These are phyloP conservation scores for Penicillium lividum DNA, from an alignment of 495 filamentous ascomycete species.

Conservation along the genomic window DNA sequence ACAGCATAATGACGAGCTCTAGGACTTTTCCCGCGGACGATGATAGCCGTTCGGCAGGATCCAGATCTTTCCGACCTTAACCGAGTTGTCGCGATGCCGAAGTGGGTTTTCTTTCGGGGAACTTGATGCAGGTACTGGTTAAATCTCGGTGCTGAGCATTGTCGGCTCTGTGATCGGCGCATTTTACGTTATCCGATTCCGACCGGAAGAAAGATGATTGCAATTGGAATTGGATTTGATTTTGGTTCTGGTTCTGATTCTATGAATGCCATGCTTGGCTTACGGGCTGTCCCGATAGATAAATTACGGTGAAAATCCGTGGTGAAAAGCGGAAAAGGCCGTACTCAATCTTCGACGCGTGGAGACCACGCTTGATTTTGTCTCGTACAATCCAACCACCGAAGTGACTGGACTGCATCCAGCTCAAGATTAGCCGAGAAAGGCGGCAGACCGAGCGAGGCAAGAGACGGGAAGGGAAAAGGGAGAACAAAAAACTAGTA, in stretches of 20 bases:
- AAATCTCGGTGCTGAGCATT: neutral
- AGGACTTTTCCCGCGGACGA: slow-evolving; percentile 24
- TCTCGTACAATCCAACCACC: slow-evolving; percentile 45
- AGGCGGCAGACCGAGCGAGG: slow-evolving; percentile 55
- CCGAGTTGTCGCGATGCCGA: slow-evolving; percentile 20
- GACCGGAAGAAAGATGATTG: neutral
- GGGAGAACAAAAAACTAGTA: neutral
- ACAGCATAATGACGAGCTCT: neutral
- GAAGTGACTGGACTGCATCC: slow-evolving; percentile 44
- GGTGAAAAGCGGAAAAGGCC: slow-evolving; percentile 40
- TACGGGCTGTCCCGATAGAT: slow-evolving; percentile 47
- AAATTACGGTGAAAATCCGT: slow-evolving; percentile 54
- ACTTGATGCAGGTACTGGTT: neutral
- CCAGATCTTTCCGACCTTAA: slow-evolving; percentile 35
- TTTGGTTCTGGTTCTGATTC: neutral
- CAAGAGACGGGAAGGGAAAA: slow-evolving; percentile 43
- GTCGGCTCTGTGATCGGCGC: neutral
- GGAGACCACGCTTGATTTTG: slow-evolving; percentile 41
- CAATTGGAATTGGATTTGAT: too few relatives aligned
- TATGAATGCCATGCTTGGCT: neutral
- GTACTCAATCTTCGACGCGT: slow-evolving; percentile 56
- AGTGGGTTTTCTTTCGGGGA: slow-evolving; percentile 6
- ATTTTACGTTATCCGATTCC: neutral
- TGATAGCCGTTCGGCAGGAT: slow-evolving; percentile 11
- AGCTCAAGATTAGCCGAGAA: slow-evolving; percentile 57